Evolutionary conservation across 495 filamentous ascomycete genomes (phyloP).

Genomic region (Neurospora terricola): DNA sequence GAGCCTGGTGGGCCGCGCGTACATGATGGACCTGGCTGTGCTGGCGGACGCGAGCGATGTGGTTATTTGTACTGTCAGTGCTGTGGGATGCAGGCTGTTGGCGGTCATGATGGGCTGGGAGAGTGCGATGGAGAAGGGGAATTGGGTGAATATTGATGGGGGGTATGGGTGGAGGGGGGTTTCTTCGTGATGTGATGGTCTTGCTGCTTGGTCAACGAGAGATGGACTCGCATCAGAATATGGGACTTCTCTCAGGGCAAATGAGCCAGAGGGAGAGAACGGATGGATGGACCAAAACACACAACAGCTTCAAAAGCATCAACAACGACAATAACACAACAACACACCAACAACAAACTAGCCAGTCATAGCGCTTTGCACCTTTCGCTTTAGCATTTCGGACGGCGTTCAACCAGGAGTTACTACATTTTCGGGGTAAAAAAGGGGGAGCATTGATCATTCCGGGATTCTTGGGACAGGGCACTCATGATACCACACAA

Average conservation of each 20-base stretch:
- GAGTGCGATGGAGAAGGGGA: conserved; percentile 39
- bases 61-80: conserved; percentile 57
- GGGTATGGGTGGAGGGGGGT: conserved; percentile 47
- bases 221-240: background rate
- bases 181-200: background rate
- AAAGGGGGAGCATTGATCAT: background rate
- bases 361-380: background rate
- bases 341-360: background rate
- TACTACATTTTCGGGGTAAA: background rate
- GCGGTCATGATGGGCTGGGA: conserved; percentile 79
- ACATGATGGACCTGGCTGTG: conserved; percentile 61
- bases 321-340: background rate
- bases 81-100: conserved; percentile 54
- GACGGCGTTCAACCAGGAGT: background rate
- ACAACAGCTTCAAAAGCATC: background rate
- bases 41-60: conserved; percentile 49
- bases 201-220: background rate
- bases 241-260: background rate
- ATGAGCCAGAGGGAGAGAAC: background rate
- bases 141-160: conserved; percentile 69
- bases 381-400: background rate
- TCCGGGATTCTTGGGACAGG: background rate
- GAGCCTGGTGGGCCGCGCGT: conserved; percentile 57
- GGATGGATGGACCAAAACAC: background rate
- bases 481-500: background rate